A percentile compares a stretch with the other conserved stretches of the same genome.
phyloP scores from a whole-genome alignment of 495 filamentous ascomycete species.

The Opeltia flavorubescens region DNA sequence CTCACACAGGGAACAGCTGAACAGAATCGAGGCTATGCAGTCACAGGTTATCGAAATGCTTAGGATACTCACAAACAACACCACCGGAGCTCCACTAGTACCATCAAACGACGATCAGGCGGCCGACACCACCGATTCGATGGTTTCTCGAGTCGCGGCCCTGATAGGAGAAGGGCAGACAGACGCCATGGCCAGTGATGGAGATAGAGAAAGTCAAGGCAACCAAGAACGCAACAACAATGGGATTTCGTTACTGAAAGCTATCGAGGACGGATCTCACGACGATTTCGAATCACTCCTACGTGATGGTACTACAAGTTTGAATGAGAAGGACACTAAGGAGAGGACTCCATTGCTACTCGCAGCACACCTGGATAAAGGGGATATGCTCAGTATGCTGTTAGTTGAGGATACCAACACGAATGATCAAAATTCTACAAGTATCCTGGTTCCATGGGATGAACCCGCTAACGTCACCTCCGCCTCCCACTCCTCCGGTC shows the following conservation, averaged over 20 bases:
- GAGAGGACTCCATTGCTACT: background rate
- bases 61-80: background rate
- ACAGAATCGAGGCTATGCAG: background rate
- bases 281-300: background rate
- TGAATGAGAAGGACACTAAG: background rate
- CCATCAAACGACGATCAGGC: background rate
- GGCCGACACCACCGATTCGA: background rate
- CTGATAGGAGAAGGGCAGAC: background rate
- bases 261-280: background rate
- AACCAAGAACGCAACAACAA: background rate
- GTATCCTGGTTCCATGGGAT: background rate
- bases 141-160: background rate
- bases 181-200: background rate
- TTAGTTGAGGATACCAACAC: background rate
- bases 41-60: background rate
- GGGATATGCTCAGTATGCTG: background rate
- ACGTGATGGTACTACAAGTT: background rate
- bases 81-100: background rate
- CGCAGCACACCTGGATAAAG: background rate
- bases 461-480: background rate
- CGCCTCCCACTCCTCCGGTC: background rate
- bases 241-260: background rate
- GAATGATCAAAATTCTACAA: too few species aligned
- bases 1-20: background rate
- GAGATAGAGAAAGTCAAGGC: background rate